Evolutionary conservation across 1,284 basidiomycete species (phyloP), one percentile per base, ranked within the genome.

Genomic region (Ustilago lituana): DNA sequence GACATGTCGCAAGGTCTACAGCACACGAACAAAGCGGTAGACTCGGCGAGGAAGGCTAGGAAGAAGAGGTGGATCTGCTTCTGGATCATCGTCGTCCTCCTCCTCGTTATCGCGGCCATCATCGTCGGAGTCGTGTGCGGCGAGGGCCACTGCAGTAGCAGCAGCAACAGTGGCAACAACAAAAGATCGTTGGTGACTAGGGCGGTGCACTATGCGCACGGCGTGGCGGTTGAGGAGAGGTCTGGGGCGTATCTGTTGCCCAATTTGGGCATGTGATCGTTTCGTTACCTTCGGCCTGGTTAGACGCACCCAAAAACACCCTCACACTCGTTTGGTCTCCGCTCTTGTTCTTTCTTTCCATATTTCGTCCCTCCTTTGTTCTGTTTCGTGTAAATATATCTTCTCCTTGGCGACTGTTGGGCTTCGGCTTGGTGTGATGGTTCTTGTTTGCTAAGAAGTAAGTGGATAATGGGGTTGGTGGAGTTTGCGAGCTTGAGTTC

Each of bases 21-120:
- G 87, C 61, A 75, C 44, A 82, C 80, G n/a, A 73, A 76, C 53
- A 85, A 86, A 53, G 93, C 92, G 0, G 88, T 92, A 37, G 85
- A 85, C 26, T 93, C 91, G 41, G 91, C 88, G 19, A 84, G 85
- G 56, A 85, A 89, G 38, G 94, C 93, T 11, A 87, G 93, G 46
- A 89, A 87, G 80, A 91, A 89, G 84, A 60, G 84, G 20, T 81
- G 70, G 72, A 75, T 77, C 47, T 79, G 79, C 68, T 78, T 78
- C 74, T 77, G 73, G 74, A 60, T 75, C 56, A 32, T 70, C 23
- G 40, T 80, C 49, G 63, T 79, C 44, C 29, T 79, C 14, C 57
- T 80, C 43, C 44, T 78, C 23, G 69, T 77, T 37, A 59, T 71
- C 33, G 76, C 75, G 15, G 79, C 64, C 1, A 59, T 72, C 19